These are phyloP conservation scores for Moricandia moricandioides DNA, from an alignment of 345 rosid genomes.

Conservation along the genomic window DNA sequence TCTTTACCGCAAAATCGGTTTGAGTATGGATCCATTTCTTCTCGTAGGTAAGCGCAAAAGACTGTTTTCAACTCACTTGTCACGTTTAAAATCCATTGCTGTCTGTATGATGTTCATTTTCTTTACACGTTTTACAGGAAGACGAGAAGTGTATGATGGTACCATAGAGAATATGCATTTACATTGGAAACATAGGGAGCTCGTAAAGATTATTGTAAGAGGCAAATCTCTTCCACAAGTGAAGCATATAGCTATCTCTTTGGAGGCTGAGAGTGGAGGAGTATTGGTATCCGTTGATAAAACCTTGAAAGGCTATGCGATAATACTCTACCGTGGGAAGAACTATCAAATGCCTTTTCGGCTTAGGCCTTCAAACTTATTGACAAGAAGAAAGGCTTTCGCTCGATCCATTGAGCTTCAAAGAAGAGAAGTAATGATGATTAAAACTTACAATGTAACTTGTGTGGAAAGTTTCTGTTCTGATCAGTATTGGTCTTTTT, in stretches of 20 bases:
- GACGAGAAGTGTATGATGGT: slow-evolving; percentile 77
- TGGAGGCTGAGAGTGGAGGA: slow-evolving; percentile 97
- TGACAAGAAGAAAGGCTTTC: slow-evolving; percentile 77
- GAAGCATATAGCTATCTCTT: slow-evolving; percentile 69
- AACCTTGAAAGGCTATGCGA: slow-evolving; percentile 71
- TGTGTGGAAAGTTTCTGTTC: slow-evolving; percentile 6
- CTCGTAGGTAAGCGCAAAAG: slow-evolving; percentile 60
- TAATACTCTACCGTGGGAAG: slow-evolving; percentile 85
- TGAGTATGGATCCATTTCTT: slow-evolving; percentile 86
- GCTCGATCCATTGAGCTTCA: slow-evolving; percentile 88
- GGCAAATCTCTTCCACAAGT: slow-evolving; percentile 62
- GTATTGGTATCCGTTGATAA: slow-evolving; percentile 74
- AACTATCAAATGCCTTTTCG: slow-evolving; percentile 58
- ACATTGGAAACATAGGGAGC: slow-evolving; percentile 88
- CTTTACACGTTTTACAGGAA: slow-evolving; percentile 43
- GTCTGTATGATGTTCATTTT: background rate
- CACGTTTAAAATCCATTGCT: background rate
- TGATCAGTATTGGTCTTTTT: slow-evolving; percentile 5
- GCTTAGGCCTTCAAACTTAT: slow-evolving; percentile 65
- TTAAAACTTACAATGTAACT: background rate
- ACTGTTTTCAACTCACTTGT: slow-evolving; percentile 13
- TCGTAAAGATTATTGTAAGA: slow-evolving; percentile 76
- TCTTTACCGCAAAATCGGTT: slow-evolving; percentile 79
- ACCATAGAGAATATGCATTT: slow-evolving; percentile 90
- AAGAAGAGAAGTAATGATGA: slow-evolving; percentile 66